Evolutionary conservation across 75 land plant species (phyloP), one percentile per base, ranked within the genome.

Genomic region (Cryptomeria japonica): DNA sequence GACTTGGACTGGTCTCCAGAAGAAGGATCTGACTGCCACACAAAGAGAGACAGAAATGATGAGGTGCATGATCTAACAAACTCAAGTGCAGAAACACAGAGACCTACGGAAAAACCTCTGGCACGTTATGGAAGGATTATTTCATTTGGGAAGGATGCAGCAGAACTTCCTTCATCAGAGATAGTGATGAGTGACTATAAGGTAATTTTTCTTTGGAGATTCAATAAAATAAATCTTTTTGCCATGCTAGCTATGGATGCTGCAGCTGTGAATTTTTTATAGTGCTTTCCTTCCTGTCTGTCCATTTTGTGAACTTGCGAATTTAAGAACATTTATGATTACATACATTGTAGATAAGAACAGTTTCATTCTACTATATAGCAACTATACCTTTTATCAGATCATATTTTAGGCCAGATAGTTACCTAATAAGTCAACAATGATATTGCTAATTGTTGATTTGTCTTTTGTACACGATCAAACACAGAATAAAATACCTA

Each of bases 81-180:
- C 80, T 28, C 46, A 31, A 42, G 37, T 36, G 18, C 49, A n/a
- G 86, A 56, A 58, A 77, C 38, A 7, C n/a, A 31, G 18, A 86
- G 44, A 31, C 44, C 77, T 70, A 70, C 70, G 58, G 56, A 68
- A 28, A 37, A 86, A 28, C 68, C 92, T 22, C 12, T 13, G 46
- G 91, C 89, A 1, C 93, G 94, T 68, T 98, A 98, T 90, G 99
- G 99, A 76, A 91, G 99, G 85, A 89, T 98, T 31, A 88, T 97
- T 86, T 93, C 99, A n/a, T 98, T 98, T 93, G 99, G 99, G n/a
- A 96, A 97, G 88, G 97, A 96, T 51, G 89, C 93, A 22, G 95
- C 96, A 78, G 92, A 91, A 79, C 83, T 88, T 28, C 88, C 89
- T 70, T 87, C 95, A 47, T 91, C 94, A 13, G 91, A 91, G 80